Evolutionary conservation across 352 stramenopile species (phyloP), one percentile per base, ranked within the genome.

Genomic region (Sclerospora graminicola): DNA sequence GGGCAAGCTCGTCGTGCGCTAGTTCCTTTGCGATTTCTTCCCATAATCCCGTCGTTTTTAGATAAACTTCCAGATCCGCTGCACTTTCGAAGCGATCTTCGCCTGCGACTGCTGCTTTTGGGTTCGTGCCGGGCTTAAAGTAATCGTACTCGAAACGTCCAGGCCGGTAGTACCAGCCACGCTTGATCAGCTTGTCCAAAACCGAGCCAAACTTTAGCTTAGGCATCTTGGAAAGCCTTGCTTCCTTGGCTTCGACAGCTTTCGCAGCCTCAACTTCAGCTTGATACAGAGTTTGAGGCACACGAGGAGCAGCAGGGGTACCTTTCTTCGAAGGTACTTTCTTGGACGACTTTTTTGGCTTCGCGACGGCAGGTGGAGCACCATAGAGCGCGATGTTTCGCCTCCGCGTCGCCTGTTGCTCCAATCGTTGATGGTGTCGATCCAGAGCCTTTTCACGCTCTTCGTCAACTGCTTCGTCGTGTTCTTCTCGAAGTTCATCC

Each of bases 71-170:
- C 10, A 89, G 59, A 34, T 76, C 73, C 4, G 66, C 57, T 8
- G 58, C 31, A 51, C 73, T 86, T 57, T 89, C 73, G 44, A 89
- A 89, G 44, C 80, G 83, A 57, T 89, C 77, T 44, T 85, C 77
- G 27, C 73, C 73, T 14, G 75, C 52, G 29, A 52, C 50, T 0
- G 63, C 67, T 8, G 52, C 64, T 51, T 75, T 85, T 2, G 55
- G 48, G 36, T 68, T 82, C 28, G 54, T 42, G 24, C 60, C 63
- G 2, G 77, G 73, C 41, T 85, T 89, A 48, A 85, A 89, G 71
- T 89, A 88, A 51, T 88, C 72, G 45, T 89, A 89, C 57, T 89
- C 77, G 44, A 89, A 89, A 0, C 74, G 69, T 1, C 77, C 77
- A 15, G 77, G 73, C 7, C 72, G 69, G 44, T 83, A 86, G 36